Evolutionary conservation across 805 yeast species (phyloP).

Genomic region (Scheffersomyces ergatensis): DNA sequence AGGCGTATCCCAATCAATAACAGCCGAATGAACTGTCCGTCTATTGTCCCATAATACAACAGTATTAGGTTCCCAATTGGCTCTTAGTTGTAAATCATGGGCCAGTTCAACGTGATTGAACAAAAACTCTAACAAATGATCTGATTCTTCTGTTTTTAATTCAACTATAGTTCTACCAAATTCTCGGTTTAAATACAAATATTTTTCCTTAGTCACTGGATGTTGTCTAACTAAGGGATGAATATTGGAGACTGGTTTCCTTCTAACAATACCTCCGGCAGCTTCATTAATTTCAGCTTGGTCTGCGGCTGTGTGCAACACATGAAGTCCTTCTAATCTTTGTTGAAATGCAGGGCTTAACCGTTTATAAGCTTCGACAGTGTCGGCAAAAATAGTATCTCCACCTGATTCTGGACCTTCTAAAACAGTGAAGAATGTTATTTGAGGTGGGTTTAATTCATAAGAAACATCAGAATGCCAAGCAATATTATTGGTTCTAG

Average conservation of each 20-base stretch:
- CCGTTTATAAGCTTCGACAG: conserved; percentile 35
- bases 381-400: conserved; percentile 36
- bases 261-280: conserved; percentile 32
- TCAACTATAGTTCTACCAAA: conserved; percentile 34
- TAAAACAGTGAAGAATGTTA: conserved; percentile 31
- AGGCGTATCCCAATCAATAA: conserved; percentile 34
- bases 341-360: conserved; percentile 33
- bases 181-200: conserved; percentile 29
- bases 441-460: conserved; percentile 34
- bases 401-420: conserved; percentile 38
- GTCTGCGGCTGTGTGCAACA: conserved; percentile 30
- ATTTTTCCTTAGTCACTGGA: conserved; percentile 31
- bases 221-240: conserved; percentile 36
- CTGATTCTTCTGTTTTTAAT: conserved; percentile 33
- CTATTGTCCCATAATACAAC: conserved; percentile 38
- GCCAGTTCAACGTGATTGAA: conserved; percentile 30
- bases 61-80: conserved; percentile 34
- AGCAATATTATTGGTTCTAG: conserved; percentile 27
- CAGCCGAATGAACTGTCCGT: conserved; percentile 31
- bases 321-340: conserved; percentile 30
- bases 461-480: conserved; percentile 39
- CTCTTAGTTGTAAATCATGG: conserved; percentile 36
- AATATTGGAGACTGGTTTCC: conserved; percentile 30
- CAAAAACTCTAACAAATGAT: conserved; percentile 26
- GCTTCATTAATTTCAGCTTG: conserved; percentile 26